Conservation (phyloP, 345 rosid species). For the Brassica incana region DNA sequence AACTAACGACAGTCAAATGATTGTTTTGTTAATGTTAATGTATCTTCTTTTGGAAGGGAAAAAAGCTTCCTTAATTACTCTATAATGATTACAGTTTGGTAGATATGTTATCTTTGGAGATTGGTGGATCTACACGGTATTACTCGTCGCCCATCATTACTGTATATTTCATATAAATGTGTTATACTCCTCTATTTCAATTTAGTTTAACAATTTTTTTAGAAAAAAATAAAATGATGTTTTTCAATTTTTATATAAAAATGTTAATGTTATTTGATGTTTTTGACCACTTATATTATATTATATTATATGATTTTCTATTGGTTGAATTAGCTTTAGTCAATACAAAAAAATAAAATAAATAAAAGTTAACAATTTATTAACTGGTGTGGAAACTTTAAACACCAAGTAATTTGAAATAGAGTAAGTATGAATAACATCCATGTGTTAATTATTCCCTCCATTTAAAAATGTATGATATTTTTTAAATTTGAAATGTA, state of each 20-base stretch:
- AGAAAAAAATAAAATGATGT: no score
- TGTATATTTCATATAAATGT: background rate
- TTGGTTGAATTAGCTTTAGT: background rate
- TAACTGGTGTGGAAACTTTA: background rate
- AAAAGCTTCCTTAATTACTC: slow-evolving; percentile 20
- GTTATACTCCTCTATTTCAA: background rate
- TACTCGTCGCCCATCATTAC: background rate
- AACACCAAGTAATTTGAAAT: background rate
- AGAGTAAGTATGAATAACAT: background rate
- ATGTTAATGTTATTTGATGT: background rate
- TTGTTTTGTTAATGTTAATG: slow-evolving; percentile 15
- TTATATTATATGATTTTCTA: no score
- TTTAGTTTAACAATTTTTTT: no score
- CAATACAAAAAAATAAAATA: background rate
- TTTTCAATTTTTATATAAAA: no score
- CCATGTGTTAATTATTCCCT: background rate
- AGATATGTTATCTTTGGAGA: slow-evolving; percentile 18
- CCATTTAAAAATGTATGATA: background rate
- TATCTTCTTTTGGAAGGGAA: slow-evolving; percentile 12
- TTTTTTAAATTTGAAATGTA: background rate
- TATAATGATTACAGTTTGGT: slow-evolving; percentile 31
- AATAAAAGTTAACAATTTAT: background rate
- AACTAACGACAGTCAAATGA: slow-evolving; percentile 31
- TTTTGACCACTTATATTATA: background rate
- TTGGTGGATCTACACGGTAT: slow-evolving; percentile 16